These are phyloP conservation scores for Friedmanniomyces endolithicus DNA, from an alignment of 495 filamentous ascomycete species.

Conservation along the genomic window DNA sequence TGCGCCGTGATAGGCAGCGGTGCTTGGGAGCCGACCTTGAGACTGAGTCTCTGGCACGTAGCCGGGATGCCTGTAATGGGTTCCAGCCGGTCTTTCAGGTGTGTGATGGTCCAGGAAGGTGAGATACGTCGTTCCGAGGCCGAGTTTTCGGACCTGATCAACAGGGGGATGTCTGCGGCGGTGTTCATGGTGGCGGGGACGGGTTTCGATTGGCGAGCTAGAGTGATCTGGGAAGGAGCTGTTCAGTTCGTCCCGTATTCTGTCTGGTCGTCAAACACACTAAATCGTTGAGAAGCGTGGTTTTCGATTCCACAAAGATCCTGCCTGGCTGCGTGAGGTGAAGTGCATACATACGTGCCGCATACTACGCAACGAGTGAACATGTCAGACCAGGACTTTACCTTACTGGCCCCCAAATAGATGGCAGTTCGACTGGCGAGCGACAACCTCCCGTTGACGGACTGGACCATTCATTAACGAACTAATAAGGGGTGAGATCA, in stretches of 20 bases:
- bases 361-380: neutral
- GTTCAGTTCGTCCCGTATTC: too few species aligned
- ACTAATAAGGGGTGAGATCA: too few species aligned
- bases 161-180: conserved; percentile 61
- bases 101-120: conserved; percentile 79
- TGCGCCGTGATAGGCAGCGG: conserved; percentile 45
- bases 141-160: conserved; percentile 64
- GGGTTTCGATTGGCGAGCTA: neutral
- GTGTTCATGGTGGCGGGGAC: conserved; percentile 8
- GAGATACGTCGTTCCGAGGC: conserved; percentile 78
- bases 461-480: too few species aligned
- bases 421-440: too few species aligned
- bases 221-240: too few species aligned
- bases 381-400: neutral
- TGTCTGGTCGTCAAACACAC: too few species aligned
- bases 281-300: neutral
- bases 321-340: neutral
- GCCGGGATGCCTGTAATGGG: conserved; percentile 88
- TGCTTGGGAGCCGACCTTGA: conserved; percentile 46
- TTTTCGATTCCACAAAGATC: neutral
- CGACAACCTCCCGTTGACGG: too few species aligned
- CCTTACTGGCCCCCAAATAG: too few species aligned
- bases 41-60: conserved; percentile 56
- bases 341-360: neutral
- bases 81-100: conserved; percentile 81